phyloP scores from a whole-genome alignment of 805 yeast species.

The Kluyveromyces aestuarii region DNA sequence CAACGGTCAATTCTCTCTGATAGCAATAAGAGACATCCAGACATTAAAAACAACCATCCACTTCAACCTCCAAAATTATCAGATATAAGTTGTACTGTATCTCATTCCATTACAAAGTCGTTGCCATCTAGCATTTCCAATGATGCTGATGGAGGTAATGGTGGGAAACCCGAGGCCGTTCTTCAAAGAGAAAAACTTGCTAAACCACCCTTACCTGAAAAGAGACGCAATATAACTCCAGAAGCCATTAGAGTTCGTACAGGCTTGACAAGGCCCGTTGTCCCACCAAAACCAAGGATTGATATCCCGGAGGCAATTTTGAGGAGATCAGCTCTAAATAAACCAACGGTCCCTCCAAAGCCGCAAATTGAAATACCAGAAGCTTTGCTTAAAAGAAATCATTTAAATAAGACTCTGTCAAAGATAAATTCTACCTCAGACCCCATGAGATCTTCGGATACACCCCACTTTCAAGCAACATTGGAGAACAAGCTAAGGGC shows the following conservation, averaged over 20 bases:
- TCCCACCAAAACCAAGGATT: not conserved
- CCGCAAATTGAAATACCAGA: conserved; percentile 13
- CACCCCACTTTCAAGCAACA: not conserved
- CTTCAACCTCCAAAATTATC: not conserved
- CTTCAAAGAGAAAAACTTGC: not conserved
- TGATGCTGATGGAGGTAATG: not conserved
- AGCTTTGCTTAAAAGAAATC: conserved; percentile 11
- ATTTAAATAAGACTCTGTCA: conserved; percentile 6
- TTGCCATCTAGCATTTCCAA: not conserved
- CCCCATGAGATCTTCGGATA: not conserved
- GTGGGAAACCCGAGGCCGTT: not conserved
- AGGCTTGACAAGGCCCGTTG: not conserved
- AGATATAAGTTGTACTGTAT: not conserved
- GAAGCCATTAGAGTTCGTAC: conserved; percentile 1
- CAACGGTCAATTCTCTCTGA: not conserved
- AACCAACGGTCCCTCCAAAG: conserved; percentile 12
- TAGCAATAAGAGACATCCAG: not conserved
- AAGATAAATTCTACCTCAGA: not conserved
- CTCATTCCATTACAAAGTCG: not conserved
- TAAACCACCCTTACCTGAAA: not conserved
- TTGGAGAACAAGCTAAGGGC: not conserved
- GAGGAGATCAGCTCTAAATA: conserved; percentile 1
- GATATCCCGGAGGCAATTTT: conserved; percentile 4
- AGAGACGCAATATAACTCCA: conserved; percentile 2
- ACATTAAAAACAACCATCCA: not conserved